These are phyloP conservation scores for Claviceps citrina DNA, from an alignment of 2,329 filamentous ascomycete species.

Conservation along the genomic window DNA sequence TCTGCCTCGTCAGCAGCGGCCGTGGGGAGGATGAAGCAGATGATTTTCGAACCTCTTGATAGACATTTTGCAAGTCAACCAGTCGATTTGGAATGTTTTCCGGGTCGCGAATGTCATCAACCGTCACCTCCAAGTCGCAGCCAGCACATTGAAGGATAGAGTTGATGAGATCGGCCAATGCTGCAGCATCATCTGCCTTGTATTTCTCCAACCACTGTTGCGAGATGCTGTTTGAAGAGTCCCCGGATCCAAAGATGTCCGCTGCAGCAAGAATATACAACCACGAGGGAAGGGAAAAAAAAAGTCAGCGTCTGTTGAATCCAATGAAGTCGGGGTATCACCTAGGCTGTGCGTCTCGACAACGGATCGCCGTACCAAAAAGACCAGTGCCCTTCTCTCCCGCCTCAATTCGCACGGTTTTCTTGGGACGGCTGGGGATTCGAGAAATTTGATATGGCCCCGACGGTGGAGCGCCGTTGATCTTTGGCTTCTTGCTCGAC, in stretches of 20 bases:
- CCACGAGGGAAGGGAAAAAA: slow-evolving; percentile 9
- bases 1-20: slow-evolving; percentile 13
- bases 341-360: background rate
- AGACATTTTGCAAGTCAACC: slow-evolving; percentile 73
- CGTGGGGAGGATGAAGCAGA: background rate
- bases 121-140: slow-evolving; percentile 62
- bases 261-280: slow-evolving; percentile 23
- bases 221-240: slow-evolving; percentile 40
- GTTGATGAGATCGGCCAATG: slow-evolving; percentile 49
- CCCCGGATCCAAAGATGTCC: slow-evolving; percentile 47
- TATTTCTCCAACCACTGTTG: slow-evolving; percentile 46
- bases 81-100: slow-evolving; percentile 72
- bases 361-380: slow-evolving; percentile 30
- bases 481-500: slow-evolving; percentile 48
- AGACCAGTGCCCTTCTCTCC: slow-evolving; percentile 36
- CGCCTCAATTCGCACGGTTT: slow-evolving; percentile 36
- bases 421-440: slow-evolving; percentile 40
- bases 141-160: slow-evolving; percentile 59
- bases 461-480: slow-evolving; percentile 35
- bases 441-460: slow-evolving; percentile 23
- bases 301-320: background rate
- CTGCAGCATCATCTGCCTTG: slow-evolving; percentile 34
- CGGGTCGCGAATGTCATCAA: slow-evolving; percentile 74
- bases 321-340: background rate
- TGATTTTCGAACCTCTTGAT: slow-evolving; percentile 48